phyloP scores from a whole-genome alignment of 2,329 filamentous ascomycete genomes.

The Alternaria hordeiaustralica region DNA sequence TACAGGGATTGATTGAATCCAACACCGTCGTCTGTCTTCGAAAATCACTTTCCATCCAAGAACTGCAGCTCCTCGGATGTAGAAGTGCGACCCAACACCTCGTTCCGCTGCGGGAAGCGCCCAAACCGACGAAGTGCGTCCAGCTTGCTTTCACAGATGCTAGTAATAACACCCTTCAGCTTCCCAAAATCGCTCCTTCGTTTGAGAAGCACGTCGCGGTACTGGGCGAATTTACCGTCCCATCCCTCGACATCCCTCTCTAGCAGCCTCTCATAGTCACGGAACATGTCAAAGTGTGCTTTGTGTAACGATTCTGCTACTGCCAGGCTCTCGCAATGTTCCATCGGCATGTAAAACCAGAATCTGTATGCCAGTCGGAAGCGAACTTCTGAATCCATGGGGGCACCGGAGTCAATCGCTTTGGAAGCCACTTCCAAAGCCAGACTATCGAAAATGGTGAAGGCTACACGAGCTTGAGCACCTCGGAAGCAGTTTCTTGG shows the following conservation, averaged over 20 bases:
- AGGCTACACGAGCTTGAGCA: neutral
- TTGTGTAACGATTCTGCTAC: neutral
- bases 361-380: neutral
- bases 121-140: neutral
- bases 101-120: neutral
- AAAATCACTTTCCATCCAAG: neutral
- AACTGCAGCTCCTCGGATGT: neutral
- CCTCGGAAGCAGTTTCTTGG: conserved; percentile 9
- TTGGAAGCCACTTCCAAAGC: neutral
- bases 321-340: neutral
- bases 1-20: neutral
- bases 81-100: neutral
- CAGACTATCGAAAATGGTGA: neutral
- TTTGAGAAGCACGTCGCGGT: neutral
- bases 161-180: neutral
- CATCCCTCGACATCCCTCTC: neutral
- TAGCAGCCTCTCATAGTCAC: neutral
- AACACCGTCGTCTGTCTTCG: neutral
- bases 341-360: neutral
- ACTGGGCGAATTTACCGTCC: neutral
- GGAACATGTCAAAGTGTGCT: neutral
- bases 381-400: neutral
- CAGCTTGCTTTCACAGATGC: neutral
- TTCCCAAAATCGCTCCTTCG: neutral
- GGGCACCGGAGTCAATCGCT: neutral